phyloP scores from a whole-genome alignment of 331 rosid genomes.

The Malus hybrid region DNA sequence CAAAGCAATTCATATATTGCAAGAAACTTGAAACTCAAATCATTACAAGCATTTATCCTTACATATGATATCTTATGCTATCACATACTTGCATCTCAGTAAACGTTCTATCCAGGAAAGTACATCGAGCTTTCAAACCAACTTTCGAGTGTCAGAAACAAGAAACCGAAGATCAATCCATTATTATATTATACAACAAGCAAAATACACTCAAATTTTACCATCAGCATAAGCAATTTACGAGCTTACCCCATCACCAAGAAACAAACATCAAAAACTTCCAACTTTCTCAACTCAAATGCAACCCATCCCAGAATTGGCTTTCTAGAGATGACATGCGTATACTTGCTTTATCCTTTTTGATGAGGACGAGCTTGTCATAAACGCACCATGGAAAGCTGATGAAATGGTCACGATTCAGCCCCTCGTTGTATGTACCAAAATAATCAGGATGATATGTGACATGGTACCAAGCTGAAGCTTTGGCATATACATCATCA shows the following conservation, averaged over 20 bases:
- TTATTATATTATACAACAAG: neutral
- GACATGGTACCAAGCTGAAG: slow-evolving; percentile 89
- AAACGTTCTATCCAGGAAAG: too few relatives aligned
- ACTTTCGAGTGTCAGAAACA: neutral
- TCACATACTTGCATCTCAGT: too few relatives aligned
- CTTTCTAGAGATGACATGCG: slow-evolving; percentile 4
- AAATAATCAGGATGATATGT: slow-evolving; percentile 60
- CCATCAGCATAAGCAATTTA: neutral
- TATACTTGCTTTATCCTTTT: slow-evolving; percentile 20
- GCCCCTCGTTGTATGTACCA: slow-evolving; percentile 62
- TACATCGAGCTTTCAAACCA: neutral
- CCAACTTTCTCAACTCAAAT: slow-evolving; percentile 3
- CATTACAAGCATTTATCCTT: too few relatives aligned
- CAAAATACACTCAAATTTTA: neutral
- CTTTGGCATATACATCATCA: slow-evolving; percentile 56
- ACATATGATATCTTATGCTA: too few relatives aligned
- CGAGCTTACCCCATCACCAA: neutral
- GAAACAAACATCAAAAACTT: neutral
- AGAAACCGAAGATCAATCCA: neutral
- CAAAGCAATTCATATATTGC: too few relatives aligned
- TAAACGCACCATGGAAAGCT: slow-evolving; percentile 90
- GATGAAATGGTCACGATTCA: slow-evolving; percentile 56
- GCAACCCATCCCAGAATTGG: slow-evolving; percentile 8
- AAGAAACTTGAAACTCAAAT: too few relatives aligned
- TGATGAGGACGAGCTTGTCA: slow-evolving; percentile 47